Base-by-base conservation (phyloP, 257 asterid species). In the Salvia splendens region DNA sequence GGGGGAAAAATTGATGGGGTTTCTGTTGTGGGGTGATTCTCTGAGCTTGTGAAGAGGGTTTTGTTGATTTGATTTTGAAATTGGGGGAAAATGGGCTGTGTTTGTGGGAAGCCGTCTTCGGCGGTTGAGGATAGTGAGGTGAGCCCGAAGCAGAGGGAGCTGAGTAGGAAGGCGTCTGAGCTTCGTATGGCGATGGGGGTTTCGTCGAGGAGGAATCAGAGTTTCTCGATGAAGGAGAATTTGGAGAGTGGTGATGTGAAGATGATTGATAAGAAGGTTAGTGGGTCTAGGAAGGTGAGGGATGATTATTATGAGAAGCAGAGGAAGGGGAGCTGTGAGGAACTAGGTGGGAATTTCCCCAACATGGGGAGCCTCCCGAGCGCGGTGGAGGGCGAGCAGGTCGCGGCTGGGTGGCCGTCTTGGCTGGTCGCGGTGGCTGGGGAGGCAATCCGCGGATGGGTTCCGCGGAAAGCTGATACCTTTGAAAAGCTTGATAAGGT, bases 321-420 rank as follows among this genome's bases (percentile, higher is more conserved):
- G 78, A 78, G 67, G 32, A 78, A 73, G 45, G 87, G 79, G 62
- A 64, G 51, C 61, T 77, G 56, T 70, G 83, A 77, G 61, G 78
- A 72, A 56, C 65, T 77, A 56, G 45, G 45, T 40, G 74, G 72
- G 63, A 72, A 75, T 66, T 76, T 78, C 72, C 87, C 92, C 3
- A 77, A 72, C 17, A 63, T 83, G 48, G 84, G 87, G 60, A 80
- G 65, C 40, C 73, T 94, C 68, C 94, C 95, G 4, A 84, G 79
- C 69, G 92, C 91, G 12, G 45, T 76, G 16, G 95, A 88, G 78
- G 99, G 88, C 14, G 97, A 94, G 65, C 91, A 82, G 57, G 73
- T 91, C 67, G 92, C 95, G 10, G 99, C 96, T 0, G 99, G 97
- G 41, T 94, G 99, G 99, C 99, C 99, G 32, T 71, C 92, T 76